A percentile compares a stretch with the other conserved stretches of the same genome.
Evolutionary conservation across 225 moss, liverwort and hornwort species (phyloP).

Genomic region (Polytrichum formosum): DNA sequence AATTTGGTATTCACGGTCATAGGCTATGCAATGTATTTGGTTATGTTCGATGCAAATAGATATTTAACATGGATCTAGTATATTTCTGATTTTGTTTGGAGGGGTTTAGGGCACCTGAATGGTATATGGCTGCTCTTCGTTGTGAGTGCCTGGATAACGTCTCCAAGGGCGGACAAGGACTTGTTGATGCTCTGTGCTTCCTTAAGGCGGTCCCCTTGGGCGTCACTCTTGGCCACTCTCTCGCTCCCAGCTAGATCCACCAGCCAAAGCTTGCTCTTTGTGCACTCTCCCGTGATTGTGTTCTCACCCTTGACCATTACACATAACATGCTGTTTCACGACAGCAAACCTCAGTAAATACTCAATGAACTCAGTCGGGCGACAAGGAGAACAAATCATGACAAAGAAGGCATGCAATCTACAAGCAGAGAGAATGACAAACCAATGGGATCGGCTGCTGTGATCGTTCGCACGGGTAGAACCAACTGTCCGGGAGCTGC

Average conservation of each 20-base stretch:
- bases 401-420: no score
- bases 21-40: no score
- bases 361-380: no score
- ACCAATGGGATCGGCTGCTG: constrained; percentile 99
- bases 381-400: no score
- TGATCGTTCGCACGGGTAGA: constrained; percentile 93
- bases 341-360: no score
- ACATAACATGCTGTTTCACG: constrained; percentile 76
- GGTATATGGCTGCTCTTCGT: constrained; percentile 96
- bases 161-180: constrained; percentile 93
- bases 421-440: neutral
- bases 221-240: constrained; percentile 96
- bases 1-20: no score
- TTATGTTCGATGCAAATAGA: no score
- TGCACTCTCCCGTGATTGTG: constrained; percentile 68
- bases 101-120: constrained; percentile 42
- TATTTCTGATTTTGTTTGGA: no score
- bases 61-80: no score
- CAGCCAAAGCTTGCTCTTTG: constrained; percentile 94
- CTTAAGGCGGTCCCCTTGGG: constrained; percentile 87
- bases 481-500: constrained; percentile 83
- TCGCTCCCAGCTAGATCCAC: constrained; percentile 98
- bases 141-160: constrained; percentile 97
- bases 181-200: constrained; percentile 98
- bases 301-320: constrained; percentile 95